A percentile compares a stretch with the other conserved stretches of the same genome.
Conservation (phyloP, 2,329 filamentous ascomycete genomes). For the Chrysosporium keratinophilum region DNA sequence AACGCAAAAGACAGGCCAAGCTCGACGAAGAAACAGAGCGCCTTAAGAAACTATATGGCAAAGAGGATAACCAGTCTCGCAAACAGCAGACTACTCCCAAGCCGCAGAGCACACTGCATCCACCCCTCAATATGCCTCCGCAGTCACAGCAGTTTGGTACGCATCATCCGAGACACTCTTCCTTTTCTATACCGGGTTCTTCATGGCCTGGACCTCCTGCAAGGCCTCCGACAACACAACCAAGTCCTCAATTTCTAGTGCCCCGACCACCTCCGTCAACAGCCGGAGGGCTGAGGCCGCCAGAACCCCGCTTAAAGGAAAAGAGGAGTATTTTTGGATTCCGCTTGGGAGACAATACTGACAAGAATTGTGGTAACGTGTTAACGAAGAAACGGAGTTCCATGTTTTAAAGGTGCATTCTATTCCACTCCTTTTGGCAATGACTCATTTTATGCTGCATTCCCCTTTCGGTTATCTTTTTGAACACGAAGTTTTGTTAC, state of each 20-base stretch:
- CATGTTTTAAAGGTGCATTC: conserved; percentile 26
- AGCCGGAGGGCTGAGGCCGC: conserved; percentile 19
- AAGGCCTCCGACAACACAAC: conserved; percentile 12
- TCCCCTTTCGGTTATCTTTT: neutral
- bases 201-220: conserved; percentile 14
- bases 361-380: conserved; percentile 25
- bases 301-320: conserved; percentile 22
- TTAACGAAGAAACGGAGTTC: conserved; percentile 39
- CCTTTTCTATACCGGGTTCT: conserved; percentile 11
- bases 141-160: neutral
- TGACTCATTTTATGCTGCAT: too few relatives aligned
- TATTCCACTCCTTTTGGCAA: neutral
- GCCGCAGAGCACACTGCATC: neutral
- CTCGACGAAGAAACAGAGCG: conserved; percentile 70
- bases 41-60: conserved; percentile 49
- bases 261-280: conserved; percentile 3
- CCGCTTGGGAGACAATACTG: conserved; percentile 19
- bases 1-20: conserved; percentile 42
- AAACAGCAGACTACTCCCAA: conserved; percentile 16
- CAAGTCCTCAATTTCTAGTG: conserved; percentile 17
- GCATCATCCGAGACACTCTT: neutral
- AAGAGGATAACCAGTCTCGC: conserved; percentile 30
- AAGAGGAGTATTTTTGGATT: conserved; percentile 40
- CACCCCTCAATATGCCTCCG: neutral
- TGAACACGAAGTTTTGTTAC: neutral